These are phyloP conservation scores for Paspalum notatum DNA, from an alignment of 176 grass and related monocot species.

Conservation along the genomic window DNA sequence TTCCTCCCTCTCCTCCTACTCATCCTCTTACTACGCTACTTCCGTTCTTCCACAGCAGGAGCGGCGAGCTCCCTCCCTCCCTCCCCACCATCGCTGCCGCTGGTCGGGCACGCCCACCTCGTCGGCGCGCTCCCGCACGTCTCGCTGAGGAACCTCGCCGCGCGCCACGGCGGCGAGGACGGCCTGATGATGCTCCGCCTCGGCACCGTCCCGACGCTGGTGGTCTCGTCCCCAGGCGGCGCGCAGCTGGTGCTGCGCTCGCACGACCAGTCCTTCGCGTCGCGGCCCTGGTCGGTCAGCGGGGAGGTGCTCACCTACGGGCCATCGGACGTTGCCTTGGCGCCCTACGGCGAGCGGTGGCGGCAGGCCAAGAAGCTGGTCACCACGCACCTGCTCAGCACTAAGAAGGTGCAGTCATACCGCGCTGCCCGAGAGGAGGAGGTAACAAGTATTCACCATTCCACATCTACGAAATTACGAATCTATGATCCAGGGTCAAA, in stretches of 20 bases:
- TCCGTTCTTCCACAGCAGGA: background rate
- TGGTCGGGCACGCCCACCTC: conserved; percentile 43
- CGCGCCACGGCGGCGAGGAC: conserved; percentile 17
- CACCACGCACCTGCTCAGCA: conserved; percentile 29
- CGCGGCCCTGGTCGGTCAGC: conserved; percentile 7
- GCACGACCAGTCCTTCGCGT: conserved; percentile 48
- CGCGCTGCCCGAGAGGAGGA: conserved; percentile 14
- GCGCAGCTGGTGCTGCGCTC: conserved; percentile 35
- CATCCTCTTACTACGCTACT: background rate
- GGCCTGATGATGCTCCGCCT: conserved; percentile 46
- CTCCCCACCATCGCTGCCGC: conserved; percentile 34
- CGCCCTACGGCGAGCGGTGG: conserved; percentile 41
- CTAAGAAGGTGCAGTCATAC: conserved; percentile 10
- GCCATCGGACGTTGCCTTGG: conserved; percentile 9
- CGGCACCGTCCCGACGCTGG: conserved; percentile 33
- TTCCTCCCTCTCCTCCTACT: background rate
- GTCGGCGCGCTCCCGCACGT: conserved; percentile 35
- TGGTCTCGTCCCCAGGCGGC: conserved; percentile 39
- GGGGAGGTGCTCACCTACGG: conserved; percentile 16
- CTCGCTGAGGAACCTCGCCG: conserved; percentile 21
- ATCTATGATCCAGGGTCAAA: no score
- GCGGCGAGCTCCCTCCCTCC: background rate
- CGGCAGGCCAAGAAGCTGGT: conserved; percentile 35
- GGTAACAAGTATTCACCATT: background rate
- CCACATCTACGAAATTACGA: no score